Base-by-base conservation (phyloP, 768 basidiomycete species). In the Dioszegia hungarica region DNA sequence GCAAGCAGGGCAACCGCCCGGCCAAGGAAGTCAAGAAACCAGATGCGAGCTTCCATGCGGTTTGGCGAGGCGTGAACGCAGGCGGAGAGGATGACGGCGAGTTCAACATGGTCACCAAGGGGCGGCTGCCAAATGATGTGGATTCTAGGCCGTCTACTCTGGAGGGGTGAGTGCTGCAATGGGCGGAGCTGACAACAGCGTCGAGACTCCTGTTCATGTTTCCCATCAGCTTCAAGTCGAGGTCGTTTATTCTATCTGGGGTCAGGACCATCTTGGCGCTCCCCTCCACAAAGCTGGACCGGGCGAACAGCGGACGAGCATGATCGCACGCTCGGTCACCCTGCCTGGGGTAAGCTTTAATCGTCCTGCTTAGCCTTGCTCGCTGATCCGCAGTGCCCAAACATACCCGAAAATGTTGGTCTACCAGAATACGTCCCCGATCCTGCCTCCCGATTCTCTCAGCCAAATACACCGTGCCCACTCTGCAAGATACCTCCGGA, bases 91-190 rank as follows among this genome's bases (percentile, higher is more conserved):
- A 62, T 25, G 53, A 56, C 14, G 61, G 52, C 20, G 64, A 62
- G 37, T 58, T 47, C 19, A 48, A 38, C 3, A 27, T 59, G 19
- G 62, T 59, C 2, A 52, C 46, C 6, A 66, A 61, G 31, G 63
- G 63, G 38, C 47, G 69, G 38, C 47, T 64, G 36, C 69, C 69
- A 10, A 57, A 64, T 50, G 69, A 71, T 56, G 56, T 55, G 5
- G 50, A 57, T 36, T 52, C 56, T n/a, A 50, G 69, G 48, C 69
- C 69, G 20, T 55, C 64, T 14, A 68, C 63, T 9, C 29, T 63
- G 19, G 51, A 57, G 33, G 63, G 62, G 64, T 67, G 25, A 47
- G 65, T 36, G 6, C 5, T 19, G 28, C 12, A 8, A 33, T 15
- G 25, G 6, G 2, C 25, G 8, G 6, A 34, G 36, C 22, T 31